Percentiles rank a stretch among this genome's conserved stretches.
Conservation (phyloP, 2,329 filamentous ascomycete species). For the Xylariaceae sp. region DNA sequence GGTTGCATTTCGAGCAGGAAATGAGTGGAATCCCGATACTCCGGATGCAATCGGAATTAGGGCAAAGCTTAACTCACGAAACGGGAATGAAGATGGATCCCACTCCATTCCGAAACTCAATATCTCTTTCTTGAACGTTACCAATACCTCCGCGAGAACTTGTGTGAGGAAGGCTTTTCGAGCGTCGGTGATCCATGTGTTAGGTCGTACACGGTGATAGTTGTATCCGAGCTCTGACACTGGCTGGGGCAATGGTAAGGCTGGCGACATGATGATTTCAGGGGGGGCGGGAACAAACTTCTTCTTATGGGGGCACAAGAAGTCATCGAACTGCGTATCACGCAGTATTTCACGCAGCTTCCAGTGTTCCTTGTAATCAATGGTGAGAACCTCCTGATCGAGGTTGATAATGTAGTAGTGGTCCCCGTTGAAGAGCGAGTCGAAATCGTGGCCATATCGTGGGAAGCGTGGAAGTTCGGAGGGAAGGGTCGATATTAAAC, state of each 20-base stretch:
- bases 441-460: neutral
- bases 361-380: conserved; percentile 1
- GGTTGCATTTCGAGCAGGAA: neutral
- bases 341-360: conserved; percentile 1
- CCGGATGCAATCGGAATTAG: conserved; percentile 7
- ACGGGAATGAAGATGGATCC: conserved; percentile 7
- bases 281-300: neutral
- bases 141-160: too few relatives aligned
- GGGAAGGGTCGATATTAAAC: neutral
- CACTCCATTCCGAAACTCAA: conserved; percentile 1
- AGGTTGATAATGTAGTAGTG: conserved; percentile 7
- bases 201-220: too few relatives aligned
- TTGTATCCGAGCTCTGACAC: too few relatives aligned
- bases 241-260: too few relatives aligned
- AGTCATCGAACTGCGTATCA: too few relatives aligned
- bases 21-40: neutral
- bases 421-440: too few relatives aligned
- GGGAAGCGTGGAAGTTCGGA: conserved; percentile 1
- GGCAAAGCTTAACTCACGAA: conserved; percentile 9
- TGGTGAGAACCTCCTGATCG: conserved; percentile 4
- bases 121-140: too few relatives aligned
- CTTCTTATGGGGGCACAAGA: too few relatives aligned
- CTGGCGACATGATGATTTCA: too few relatives aligned
- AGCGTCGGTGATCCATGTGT: too few relatives aligned
- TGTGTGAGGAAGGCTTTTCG: too few relatives aligned